These are phyloP conservation scores for Allium sativum DNA, from an alignment of 106 monocot genomes.

Conservation along the genomic window DNA sequence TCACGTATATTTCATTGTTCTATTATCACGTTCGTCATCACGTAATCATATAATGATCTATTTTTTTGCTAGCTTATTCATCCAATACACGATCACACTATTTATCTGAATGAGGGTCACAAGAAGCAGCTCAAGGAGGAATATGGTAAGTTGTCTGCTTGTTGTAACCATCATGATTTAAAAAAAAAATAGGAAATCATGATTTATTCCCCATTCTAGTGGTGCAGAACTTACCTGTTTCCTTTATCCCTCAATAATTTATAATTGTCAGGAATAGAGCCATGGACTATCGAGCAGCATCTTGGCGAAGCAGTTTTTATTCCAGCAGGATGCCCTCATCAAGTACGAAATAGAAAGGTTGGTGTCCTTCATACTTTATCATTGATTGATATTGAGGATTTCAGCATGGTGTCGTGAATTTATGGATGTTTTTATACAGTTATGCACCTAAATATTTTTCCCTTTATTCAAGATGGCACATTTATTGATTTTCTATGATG, in stretches of 20 bases:
- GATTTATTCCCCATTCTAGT: neutral
- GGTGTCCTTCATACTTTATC: neutral
- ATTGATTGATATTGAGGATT: too few relatives aligned
- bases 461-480: too few relatives aligned
- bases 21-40: neutral
- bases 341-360: conserved; percentile 30
- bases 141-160: conserved; percentile 19
- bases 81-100: conserved; percentile 41
- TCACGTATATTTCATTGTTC: too few relatives aligned
- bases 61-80: conserved; percentile 21
- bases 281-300: conserved; percentile 32
- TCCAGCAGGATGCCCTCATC: conserved; percentile 32
- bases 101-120: conserved; percentile 32
- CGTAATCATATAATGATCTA: neutral
- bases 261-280: conserved; percentile 16
- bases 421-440: too few relatives aligned
- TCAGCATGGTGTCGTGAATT: too few relatives aligned
- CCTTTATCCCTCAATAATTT: neutral
- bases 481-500: too few relatives aligned
- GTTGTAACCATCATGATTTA: neutral
- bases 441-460: too few relatives aligned
- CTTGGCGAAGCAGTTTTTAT: conserved; percentile 31
- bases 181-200: neutral
- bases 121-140: conserved; percentile 34
- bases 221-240: neutral